These are phyloP conservation scores for Aureobasidium subglaciale DNA, from an alignment of 2,329 filamentous ascomycete species.

Conservation along the genomic window DNA sequence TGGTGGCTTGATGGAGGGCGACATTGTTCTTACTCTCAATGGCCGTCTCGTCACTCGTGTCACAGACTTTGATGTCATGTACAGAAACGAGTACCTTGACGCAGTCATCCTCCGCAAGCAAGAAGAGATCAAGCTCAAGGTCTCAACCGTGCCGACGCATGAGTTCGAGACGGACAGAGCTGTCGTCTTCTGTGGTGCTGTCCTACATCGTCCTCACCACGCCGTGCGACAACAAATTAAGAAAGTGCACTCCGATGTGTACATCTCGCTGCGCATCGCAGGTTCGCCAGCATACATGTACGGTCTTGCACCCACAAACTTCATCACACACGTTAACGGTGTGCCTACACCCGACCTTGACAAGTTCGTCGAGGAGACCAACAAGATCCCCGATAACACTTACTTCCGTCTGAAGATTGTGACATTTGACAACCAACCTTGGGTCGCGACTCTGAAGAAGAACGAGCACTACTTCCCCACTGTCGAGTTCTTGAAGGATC, in stretches of 20 bases:
- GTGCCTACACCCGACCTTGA: slow-evolving; percentile 75
- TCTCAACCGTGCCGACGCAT: slow-evolving; percentile 80
- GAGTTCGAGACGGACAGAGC: slow-evolving; percentile 89
- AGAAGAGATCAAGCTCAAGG: slow-evolving; percentile 65
- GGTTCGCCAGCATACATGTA: slow-evolving; percentile 85
- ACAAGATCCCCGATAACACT: slow-evolving; percentile 88
- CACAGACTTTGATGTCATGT: slow-evolving; percentile 93
- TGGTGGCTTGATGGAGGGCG: slow-evolving; percentile 75
- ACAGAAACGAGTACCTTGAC: slow-evolving; percentile 74
- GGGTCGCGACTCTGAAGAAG: slow-evolving; percentile 99
- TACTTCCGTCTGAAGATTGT: slow-evolving; percentile 98
- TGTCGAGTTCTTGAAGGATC: slow-evolving; percentile 57
- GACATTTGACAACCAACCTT: slow-evolving; percentile 96
- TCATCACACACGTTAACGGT: slow-evolving; percentile 93
- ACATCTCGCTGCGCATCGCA: slow-evolving; percentile 79
- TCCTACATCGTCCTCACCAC: slow-evolving; percentile 88
- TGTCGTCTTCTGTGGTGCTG: slow-evolving; percentile 89
- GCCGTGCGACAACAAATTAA: slow-evolving; percentile 96
- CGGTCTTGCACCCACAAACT: slow-evolving; percentile 90
- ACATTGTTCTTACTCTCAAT: slow-evolving; percentile 87
- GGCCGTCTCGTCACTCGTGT: slow-evolving; percentile 88
- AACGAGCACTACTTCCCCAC: slow-evolving; percentile 89
- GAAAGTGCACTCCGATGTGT: slow-evolving; percentile 92
- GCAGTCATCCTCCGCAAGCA: slow-evolving; percentile 82
- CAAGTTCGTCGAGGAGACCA: slow-evolving; percentile 71